Conservation (phyloP, 2,329 filamentous ascomycete species). For the Clonostachys solani region DNA sequence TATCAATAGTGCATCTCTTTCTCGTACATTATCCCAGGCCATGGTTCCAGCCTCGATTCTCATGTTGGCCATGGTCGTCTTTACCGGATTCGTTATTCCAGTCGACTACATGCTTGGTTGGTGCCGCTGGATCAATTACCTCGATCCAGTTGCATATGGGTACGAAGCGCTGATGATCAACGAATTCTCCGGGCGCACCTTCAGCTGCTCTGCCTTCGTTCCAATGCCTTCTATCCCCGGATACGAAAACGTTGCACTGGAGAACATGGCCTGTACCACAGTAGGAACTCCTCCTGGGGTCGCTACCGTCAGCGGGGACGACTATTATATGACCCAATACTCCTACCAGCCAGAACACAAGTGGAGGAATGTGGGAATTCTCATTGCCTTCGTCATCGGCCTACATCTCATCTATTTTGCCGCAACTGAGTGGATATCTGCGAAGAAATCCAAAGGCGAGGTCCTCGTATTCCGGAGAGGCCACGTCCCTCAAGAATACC, state of each 20-base stretch:
- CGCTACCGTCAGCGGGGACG: constrained; percentile 48
- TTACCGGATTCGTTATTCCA: constrained; percentile 40
- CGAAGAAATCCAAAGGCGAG: constrained; percentile 49
- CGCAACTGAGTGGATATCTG: constrained; percentile 34
- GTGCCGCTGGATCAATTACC: constrained; percentile 11
- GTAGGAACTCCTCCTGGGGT: constrained; percentile 53
- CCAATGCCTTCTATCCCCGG: constrained; percentile 30
- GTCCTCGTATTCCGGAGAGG: constrained; percentile 54
- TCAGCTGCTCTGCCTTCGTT: constrained; percentile 41
- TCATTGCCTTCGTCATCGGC: constrained; percentile 51
- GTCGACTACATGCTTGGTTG: constrained; percentile 36
- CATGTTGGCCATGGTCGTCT: constrained; percentile 31
- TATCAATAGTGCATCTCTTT: background rate
- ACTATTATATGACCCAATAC: constrained; percentile 49
- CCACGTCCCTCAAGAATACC: constrained; percentile 24
- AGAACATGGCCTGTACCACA: constrained; percentile 43
- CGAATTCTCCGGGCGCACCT: constrained; percentile 68
- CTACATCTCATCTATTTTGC: constrained; percentile 48
- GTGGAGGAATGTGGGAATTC: constrained; percentile 62
- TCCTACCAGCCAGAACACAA: constrained; percentile 41
- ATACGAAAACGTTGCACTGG: constrained; percentile 20
- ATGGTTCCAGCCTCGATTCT: constrained; percentile 18
- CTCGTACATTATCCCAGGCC: constrained; percentile 19
- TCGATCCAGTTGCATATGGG: constrained; percentile 67
- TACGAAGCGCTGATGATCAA: constrained; percentile 82